Conservation (phyloP, 2,329 filamentous ascomycete genomes). For the Fusarium sp. region DNA sequence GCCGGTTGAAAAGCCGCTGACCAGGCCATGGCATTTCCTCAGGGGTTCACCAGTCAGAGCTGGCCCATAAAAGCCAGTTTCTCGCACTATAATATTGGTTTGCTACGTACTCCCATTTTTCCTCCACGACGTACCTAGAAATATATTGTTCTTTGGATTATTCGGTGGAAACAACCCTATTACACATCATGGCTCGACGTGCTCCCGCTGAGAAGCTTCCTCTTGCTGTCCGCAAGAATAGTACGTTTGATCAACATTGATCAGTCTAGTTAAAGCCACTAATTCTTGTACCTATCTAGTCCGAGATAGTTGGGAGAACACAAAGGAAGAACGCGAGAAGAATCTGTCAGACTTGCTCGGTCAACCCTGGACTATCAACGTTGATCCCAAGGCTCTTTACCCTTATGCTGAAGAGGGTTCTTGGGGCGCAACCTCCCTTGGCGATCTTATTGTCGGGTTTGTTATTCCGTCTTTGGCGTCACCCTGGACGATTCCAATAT, state of each 20-base stretch:
- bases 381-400: slow-evolving; percentile 63
- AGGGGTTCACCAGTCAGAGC: slow-evolving; percentile 15
- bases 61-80: slow-evolving; percentile 25
- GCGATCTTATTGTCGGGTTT: slow-evolving; percentile 61
- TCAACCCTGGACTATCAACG: slow-evolving; percentile 65
- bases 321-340: slow-evolving; percentile 61
- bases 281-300: slow-evolving; percentile 53
- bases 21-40: slow-evolving; percentile 7
- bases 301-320: slow-evolving; percentile 67
- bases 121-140: not conserved
- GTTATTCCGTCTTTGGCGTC: slow-evolving; percentile 8
- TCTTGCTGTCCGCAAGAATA: slow-evolving; percentile 66
- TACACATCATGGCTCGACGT: slow-evolving; percentile 51
- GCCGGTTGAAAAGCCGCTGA: slow-evolving; percentile 6
- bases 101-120: too few relatives aligned
- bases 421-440: slow-evolving; percentile 60
- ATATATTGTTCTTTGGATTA: not conserved
- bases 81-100: not conserved
- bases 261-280: not conserved
- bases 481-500: not conserved
- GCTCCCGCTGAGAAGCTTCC: slow-evolving; percentile 66
- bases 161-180: not conserved
- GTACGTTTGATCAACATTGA: slow-evolving; percentile 51
- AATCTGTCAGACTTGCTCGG: slow-evolving; percentile 62
- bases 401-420: slow-evolving; percentile 61